A percentile compares a stretch with the other conserved stretches of the same genome.
These are phyloP conservation scores for Citropsis articulata DNA, from an alignment of 345 rosid genomes.

Conservation along the genomic window DNA sequence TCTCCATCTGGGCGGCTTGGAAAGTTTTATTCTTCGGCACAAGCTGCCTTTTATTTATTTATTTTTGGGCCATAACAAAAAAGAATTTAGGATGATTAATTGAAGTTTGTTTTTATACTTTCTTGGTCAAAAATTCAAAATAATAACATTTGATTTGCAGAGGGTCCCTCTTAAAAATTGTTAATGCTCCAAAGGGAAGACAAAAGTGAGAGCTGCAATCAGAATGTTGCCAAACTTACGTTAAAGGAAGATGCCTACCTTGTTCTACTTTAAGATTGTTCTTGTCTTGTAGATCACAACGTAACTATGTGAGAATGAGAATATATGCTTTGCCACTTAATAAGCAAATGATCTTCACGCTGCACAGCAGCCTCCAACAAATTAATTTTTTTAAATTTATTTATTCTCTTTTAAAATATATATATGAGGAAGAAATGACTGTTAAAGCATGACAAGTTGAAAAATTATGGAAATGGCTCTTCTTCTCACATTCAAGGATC, in stretches of 20 bases:
- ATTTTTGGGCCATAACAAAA: background rate
- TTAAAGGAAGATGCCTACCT: conserved; percentile 15
- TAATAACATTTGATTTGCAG: background rate
- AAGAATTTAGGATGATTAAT: background rate
- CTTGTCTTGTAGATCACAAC: background rate
- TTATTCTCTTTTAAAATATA: background rate
- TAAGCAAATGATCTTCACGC: background rate
- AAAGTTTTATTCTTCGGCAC: background rate
- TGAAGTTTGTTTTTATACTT: background rate
- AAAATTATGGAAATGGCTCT: background rate
- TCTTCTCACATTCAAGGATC: background rate
- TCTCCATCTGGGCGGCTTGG: too few relatives aligned
- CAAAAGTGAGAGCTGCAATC: conserved; percentile 24
- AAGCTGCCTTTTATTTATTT: background rate
- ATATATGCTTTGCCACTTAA: conserved; percentile 3
- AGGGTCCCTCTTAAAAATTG: background rate
- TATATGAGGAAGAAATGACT: background rate
- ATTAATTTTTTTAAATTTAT: background rate
- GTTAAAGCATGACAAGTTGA: background rate
- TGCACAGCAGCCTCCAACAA: background rate
- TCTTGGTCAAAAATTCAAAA: background rate
- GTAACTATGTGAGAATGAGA: conserved; percentile 4
- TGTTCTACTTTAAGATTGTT: conserved; percentile 15
- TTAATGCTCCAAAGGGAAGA: conserved; percentile 4
- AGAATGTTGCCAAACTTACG: conserved; percentile 19